Conservation (phyloP, 768 basidiomycete genomes). For the Lyophyllum decastes region DNA sequence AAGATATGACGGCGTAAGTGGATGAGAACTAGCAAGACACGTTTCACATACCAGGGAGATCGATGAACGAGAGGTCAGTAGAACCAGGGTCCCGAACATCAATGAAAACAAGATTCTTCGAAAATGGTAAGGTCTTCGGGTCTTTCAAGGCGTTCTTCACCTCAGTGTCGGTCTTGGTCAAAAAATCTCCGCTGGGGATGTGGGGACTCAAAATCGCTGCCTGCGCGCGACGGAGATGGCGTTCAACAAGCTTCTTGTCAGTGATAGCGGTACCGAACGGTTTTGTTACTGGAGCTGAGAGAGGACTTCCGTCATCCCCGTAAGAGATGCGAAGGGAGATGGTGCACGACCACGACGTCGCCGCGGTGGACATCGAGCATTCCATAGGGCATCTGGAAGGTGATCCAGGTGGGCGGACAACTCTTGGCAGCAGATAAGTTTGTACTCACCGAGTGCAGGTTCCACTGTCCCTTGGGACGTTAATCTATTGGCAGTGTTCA, state of each 20-base stretch:
- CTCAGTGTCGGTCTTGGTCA: slow-evolving; percentile 24
- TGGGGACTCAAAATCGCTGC: slow-evolving; percentile 54
- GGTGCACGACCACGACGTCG: slow-evolving; percentile 41
- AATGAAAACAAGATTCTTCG: slow-evolving; percentile 51
- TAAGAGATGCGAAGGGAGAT: slow-evolving; percentile 38
- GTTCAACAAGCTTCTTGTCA: slow-evolving; percentile 46
- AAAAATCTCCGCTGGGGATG: slow-evolving; percentile 24
- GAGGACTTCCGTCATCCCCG: slow-evolving; percentile 22
- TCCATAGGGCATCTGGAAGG: slow-evolving; percentile 52
- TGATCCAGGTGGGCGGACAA: neutral
- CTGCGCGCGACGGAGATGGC: slow-evolving; percentile 60
- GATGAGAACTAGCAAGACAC: slow-evolving; percentile 14
- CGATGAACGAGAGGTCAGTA: slow-evolving; percentile 53
- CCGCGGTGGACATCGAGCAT: slow-evolving; percentile 45
- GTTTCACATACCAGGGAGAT: slow-evolving; percentile 46
- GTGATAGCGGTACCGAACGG: slow-evolving; percentile 45
- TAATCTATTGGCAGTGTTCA: slow-evolving; percentile 41
- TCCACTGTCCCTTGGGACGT: slow-evolving; percentile 61
- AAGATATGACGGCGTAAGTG: no score
- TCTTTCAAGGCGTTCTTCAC: slow-evolving; percentile 14
- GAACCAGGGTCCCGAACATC: slow-evolving; percentile 43
- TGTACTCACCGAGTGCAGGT: slow-evolving; percentile 53
- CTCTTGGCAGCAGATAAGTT: neutral
- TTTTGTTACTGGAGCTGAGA: slow-evolving; percentile 12
- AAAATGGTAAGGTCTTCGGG: slow-evolving; percentile 35